Evolutionary conservation across 169 alveolate species (phyloP).

Genomic region (Perkinsus olseni): DNA sequence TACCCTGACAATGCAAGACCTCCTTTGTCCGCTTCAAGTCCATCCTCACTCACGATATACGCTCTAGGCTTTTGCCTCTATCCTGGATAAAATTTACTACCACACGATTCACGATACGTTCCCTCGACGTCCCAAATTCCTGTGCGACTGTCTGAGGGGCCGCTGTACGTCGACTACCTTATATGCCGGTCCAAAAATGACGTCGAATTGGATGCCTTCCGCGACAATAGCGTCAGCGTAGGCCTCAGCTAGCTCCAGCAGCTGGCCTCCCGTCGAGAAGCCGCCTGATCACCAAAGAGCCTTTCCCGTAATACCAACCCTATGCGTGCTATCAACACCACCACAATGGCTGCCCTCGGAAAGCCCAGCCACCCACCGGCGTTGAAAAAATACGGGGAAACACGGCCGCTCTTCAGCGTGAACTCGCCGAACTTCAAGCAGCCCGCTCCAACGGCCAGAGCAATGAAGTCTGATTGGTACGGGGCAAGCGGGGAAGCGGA

Average conservation of each 20-base stretch:
- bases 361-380: slow-evolving; percentile 14
- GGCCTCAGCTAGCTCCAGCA: slow-evolving; percentile 8
- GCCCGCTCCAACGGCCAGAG: background rate
- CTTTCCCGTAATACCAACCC: too few relatives aligned
- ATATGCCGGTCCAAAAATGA: slow-evolving; percentile 34
- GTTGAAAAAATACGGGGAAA: slow-evolving; percentile 24
- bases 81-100: too few relatives aligned
- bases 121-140: too few relatives aligned
- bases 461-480: slow-evolving; percentile 2
- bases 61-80: too few relatives aligned
- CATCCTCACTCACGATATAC: too few relatives aligned
- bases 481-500: background rate
- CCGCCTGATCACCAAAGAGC: too few relatives aligned
- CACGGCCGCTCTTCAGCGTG: slow-evolving; percentile 19
- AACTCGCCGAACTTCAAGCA: slow-evolving; percentile 24
- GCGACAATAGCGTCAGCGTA: slow-evolving; percentile 17
- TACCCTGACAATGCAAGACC: slow-evolving; percentile 18
- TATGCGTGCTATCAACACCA: too few relatives aligned
- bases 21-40: too few relatives aligned
- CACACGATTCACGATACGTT: too few relatives aligned
- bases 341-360: too few relatives aligned
- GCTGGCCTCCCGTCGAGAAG: slow-evolving; percentile 11
- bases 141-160: background rate
- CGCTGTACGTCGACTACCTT: background rate
- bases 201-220: slow-evolving; percentile 18